Conservation (phyloP, 2,329 filamentous ascomycete species). For the Bipolaris bicolor region DNA sequence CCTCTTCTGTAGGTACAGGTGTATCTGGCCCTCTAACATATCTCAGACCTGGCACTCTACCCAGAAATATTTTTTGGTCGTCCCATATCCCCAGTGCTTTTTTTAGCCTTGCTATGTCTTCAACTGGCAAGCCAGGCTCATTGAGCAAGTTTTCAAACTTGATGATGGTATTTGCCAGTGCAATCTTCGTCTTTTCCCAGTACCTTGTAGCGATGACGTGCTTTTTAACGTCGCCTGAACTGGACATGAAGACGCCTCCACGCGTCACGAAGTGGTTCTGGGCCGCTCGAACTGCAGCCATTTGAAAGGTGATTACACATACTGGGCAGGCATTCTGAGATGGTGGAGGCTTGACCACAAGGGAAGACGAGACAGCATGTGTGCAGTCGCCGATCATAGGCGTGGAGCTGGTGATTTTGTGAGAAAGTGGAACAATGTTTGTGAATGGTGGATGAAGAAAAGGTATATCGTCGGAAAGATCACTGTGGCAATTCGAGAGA, state of each 20-base stretch:
- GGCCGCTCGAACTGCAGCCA: neutral
- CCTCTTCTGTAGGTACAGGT: conserved; percentile 12
- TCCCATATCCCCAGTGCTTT: conserved; percentile 16
- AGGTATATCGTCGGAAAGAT: neutral
- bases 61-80: conserved; percentile 9
- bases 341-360: neutral
- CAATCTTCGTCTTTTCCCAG: conserved; percentile 16
- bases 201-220: conserved; percentile 6
- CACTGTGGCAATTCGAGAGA: neutral
- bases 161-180: conserved; percentile 10
- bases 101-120: conserved; percentile 8
- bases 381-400: neutral
- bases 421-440: neutral
- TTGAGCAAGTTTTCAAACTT: conserved; percentile 8
- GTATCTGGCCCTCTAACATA: conserved; percentile 14
- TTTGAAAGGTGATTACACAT: conserved; percentile 9
- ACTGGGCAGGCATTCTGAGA: conserved; percentile 6
- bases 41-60: conserved; percentile 16
- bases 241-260: conserved; percentile 13
- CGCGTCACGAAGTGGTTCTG: conserved; percentile 3
- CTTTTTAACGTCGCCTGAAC: neutral
- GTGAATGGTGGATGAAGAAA: neutral
- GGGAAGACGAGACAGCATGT: neutral
- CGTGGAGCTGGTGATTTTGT: neutral
- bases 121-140: neutral